phyloP scores from a whole-genome alignment of 208 protist genomes.

The Trypanosoma theileri region DNA sequence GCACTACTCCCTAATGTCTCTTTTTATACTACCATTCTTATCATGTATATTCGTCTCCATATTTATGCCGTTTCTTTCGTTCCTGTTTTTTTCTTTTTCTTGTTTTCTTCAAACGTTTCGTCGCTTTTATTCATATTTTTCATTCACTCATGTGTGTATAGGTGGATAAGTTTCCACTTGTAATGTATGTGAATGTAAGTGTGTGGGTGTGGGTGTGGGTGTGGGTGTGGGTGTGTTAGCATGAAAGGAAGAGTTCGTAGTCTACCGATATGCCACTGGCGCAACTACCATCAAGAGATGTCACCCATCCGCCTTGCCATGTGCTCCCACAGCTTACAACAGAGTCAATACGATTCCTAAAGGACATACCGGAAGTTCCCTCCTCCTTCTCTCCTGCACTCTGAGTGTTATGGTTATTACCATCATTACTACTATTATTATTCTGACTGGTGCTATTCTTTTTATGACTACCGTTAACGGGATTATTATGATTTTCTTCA shows the following conservation, averaged over 20 bases:
- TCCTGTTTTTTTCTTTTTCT: no score
- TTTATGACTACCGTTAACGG: conserved; percentile 5
- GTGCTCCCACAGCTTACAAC: conserved; percentile 56
- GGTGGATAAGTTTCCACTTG: no score
- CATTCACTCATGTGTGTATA: no score
- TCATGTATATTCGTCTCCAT: no score
- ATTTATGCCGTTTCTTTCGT: no score
- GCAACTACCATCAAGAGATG: conserved; percentile 28
- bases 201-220: background rate
- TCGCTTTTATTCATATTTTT: no score
- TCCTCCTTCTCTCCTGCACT: conserved; percentile 8
- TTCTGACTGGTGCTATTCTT: background rate
- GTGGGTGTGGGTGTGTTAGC: conserved; percentile 21
- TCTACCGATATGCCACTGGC: conserved; percentile 74
- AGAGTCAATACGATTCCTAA: conserved; percentile 74
- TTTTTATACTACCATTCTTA: no score
- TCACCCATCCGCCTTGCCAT: conserved; percentile 79
- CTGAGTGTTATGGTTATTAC: conserved; percentile 7
- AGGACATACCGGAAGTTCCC: conserved; percentile 41
- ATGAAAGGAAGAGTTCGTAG: conserved; percentile 64
- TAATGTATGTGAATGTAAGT: background rate
- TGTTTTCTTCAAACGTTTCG: no score
- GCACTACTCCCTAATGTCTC: no score
- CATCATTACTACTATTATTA: conserved; percentile 18
- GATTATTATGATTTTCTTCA: no score